Evolutionary conservation across 192 early-diverging fungal genomes (phyloP), one percentile per base, ranked within the genome.

Genomic region (Coemansia sp.): DNA sequence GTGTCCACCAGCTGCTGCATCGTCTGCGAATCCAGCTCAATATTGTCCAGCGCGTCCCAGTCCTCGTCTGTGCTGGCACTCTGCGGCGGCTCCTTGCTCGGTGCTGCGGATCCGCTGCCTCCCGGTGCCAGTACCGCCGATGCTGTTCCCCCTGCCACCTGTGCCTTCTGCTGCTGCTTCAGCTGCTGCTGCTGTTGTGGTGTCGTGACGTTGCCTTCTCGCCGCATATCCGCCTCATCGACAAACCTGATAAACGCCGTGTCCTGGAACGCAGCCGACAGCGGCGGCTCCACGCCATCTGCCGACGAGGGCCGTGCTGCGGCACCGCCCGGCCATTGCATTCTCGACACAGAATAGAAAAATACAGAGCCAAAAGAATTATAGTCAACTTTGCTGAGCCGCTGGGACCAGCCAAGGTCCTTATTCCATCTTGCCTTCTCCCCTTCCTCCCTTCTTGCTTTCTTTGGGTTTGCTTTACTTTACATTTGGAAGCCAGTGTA

Each of bases 1-100:
- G 56, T 42, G 13, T 68, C 59, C 5, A 45, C 44, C 16, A 75
- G 38, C 60, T 75, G 60, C 23, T 46, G 51, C 50, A 75, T 68
- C 10, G 52, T 62, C 21, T 68, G 65, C 45, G 65, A 64, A 17
- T 67, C 56, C 19, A 75, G 49, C 31, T 60, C 51, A 4, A 67
- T 32, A 23, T 58, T 33, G 18, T 69, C 49, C 22, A 69, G 38
- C 20, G 51, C 55, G 19, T 57, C 54, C 46, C 49, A 69, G 21
- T 45, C 36, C 21, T 30, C 56, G 19, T 59, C 47, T n/a, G 51
- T 16, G 14, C 38, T 38, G 26, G 10, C 36, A 1, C 35, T 46
- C 18, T 38, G 14, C 28, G 28, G n/a, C n/a, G n/a, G n/a, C n/a
- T n/a, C n/a, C n/a, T n/a, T n/a, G n/a, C n/a, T n/a, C n/a, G n/a